Evolutionary conservation across 768 basidiomycete genomes (phyloP).

Genomic region (Pulveroboletus ravenelii): DNA sequence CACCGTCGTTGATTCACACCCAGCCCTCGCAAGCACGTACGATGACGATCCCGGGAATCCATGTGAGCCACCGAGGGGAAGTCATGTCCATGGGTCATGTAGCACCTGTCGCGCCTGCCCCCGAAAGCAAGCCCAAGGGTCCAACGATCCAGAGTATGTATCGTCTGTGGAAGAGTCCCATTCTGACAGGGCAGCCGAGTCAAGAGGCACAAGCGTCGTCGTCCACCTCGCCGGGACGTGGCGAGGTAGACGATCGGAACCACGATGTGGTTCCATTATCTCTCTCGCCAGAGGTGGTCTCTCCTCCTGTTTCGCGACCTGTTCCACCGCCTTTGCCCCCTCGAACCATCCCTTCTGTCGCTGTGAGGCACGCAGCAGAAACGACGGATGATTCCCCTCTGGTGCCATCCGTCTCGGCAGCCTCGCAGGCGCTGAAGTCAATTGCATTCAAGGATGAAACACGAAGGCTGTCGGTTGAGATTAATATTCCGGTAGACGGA

Average conservation of each 20-base stretch:
- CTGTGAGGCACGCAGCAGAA: slow-evolving; percentile 29
- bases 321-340: slow-evolving; percentile 40
- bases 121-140: slow-evolving; percentile 39
- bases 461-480: slow-evolving; percentile 26
- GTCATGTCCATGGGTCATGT: slow-evolving; percentile 82
- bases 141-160: slow-evolving; percentile 66
- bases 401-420: slow-evolving; percentile 29
- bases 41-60: slow-evolving; percentile 87
- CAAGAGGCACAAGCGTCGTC: slow-evolving; percentile 12
- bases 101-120: slow-evolving; percentile 41
- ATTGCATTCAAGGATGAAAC: slow-evolving; percentile 48
- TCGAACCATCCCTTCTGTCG: slow-evolving; percentile 33
- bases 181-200: slow-evolving; percentile 26
- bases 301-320: slow-evolving; percentile 24
- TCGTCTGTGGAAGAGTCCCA: slow-evolving; percentile 66
- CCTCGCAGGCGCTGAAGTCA: slow-evolving; percentile 53
- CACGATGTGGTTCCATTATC: slow-evolving; percentile 29
- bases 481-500: slow-evolving; percentile 3
- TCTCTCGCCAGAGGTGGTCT: slow-evolving; percentile 20
- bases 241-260: slow-evolving; percentile 21
- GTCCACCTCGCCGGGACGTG: slow-evolving; percentile 4
- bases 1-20: slow-evolving; percentile 56
- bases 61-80: slow-evolving; percentile 78
- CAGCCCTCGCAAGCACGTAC: slow-evolving; percentile 71
- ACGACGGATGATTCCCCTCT: slow-evolving; percentile 20